Conservation (phyloP, 805 yeast genomes). For the Teunomyces kruisii region DNA sequence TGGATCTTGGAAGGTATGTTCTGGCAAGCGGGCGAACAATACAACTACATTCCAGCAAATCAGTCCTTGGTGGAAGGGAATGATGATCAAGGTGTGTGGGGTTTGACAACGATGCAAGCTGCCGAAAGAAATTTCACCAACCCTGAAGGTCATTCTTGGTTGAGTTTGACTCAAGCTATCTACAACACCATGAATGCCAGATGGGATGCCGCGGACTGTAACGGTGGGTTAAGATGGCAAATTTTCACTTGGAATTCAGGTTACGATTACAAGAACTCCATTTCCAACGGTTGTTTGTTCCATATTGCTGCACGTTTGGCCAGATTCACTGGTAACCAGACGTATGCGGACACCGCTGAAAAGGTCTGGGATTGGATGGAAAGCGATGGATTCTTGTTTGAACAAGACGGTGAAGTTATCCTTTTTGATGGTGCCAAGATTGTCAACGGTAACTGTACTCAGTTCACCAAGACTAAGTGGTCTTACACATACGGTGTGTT, state of each 20-base stretch:
- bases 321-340: conserved; percentile 71
- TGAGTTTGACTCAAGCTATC: conserved; percentile 80
- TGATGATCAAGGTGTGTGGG: conserved; percentile 57
- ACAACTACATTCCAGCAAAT: conserved; percentile 45
- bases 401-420: conserved; percentile 17
- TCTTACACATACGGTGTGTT: conserved; percentile 69
- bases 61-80: conserved; percentile 50
- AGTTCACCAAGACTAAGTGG: conserved; percentile 57
- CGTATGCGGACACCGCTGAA: conserved; percentile 75
- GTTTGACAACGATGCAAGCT: conserved; percentile 46
- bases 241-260: conserved; percentile 94
- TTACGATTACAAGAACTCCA: conserved; percentile 87
- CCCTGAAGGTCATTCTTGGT: conserved; percentile 75
- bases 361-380: conserved; percentile 81
- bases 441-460: conserved; percentile 43
- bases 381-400: conserved; percentile 20
- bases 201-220: conserved; percentile 77
- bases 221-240: conserved; percentile 96
- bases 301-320: conserved; percentile 85
- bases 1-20: conserved; percentile 39
- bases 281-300: conserved; percentile 88
- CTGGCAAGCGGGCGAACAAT: conserved; percentile 42
- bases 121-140: conserved; percentile 44
- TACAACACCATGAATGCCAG: conserved; percentile 87
- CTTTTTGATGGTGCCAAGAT: conserved; percentile 63